Evolutionary conservation across 495 filamentous ascomycete genomes (phyloP).

Genomic region (Neurospora sp.): DNA sequence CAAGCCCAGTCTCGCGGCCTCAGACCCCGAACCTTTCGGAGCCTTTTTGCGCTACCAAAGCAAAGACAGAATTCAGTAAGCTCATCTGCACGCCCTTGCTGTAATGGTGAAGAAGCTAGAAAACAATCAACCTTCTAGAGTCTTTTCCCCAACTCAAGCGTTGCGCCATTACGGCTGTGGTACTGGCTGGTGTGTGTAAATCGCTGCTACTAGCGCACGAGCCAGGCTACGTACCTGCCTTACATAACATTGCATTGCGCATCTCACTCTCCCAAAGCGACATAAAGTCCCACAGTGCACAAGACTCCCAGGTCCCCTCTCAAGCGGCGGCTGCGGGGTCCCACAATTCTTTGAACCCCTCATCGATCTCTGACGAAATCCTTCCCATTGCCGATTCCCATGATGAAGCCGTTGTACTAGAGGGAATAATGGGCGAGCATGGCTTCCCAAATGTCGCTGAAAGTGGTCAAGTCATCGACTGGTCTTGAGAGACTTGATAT

Average conservation of each 20-base stretch:
- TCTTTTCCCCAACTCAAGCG: no score
- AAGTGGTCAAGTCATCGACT: neutral
- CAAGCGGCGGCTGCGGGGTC: neutral
- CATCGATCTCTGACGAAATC: conserved; percentile 15
- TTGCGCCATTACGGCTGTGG: neutral
- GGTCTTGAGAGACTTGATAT: neutral
- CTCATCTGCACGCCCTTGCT: neutral
- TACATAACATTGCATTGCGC: conserved; percentile 5
- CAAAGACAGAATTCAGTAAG: neutral
- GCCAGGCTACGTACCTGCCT: conserved; percentile 1
- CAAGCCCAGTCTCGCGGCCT: conserved; percentile 8
- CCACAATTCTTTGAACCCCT: conserved; percentile 4
- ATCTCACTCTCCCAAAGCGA: neutral
- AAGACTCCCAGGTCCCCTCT: neutral
- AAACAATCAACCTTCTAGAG: neutral
- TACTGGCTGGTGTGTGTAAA: neutral
- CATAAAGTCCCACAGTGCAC: neutral
- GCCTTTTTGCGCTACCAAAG: neutral
- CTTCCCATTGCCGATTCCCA: neutral
- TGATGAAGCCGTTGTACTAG: neutral
- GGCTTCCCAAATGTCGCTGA: neutral
- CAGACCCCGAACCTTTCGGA: neutral
- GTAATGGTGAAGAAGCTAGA: neutral
- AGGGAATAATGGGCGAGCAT: neutral
- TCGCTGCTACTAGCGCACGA: conserved; percentile 2